These are phyloP conservation scores for Huntiella abstrusa DNA, from an alignment of 2,329 filamentous ascomycete species.

Conservation along the genomic window DNA sequence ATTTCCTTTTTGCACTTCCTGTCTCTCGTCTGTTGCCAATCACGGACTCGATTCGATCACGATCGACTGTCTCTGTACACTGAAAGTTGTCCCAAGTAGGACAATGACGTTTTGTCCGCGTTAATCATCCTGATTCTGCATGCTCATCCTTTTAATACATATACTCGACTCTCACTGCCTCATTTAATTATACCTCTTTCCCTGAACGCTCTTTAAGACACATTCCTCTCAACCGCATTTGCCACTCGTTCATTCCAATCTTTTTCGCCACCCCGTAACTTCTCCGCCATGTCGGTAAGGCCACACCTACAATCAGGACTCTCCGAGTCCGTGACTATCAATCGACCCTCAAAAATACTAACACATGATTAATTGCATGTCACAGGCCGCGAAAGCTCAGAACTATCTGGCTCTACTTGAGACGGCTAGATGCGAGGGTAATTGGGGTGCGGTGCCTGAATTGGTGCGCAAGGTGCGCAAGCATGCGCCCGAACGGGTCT, in stretches of 20 bases:
- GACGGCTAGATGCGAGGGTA: slow-evolving; percentile 67
- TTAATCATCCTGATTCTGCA: slow-evolving; percentile 1
- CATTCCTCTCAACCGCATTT: neutral
- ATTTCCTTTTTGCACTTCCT: neutral
- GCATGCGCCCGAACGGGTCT: slow-evolving; percentile 69
- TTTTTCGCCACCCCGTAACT: neutral
- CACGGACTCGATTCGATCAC: neutral
- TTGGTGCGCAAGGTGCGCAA: slow-evolving; percentile 85
- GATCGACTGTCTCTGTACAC: neutral
- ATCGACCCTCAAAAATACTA: neutral
- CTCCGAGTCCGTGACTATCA: neutral
- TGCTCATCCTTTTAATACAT: neutral
- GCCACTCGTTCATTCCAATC: neutral
- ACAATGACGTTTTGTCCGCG: slow-evolving; percentile 8
- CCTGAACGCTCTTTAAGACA: neutral
- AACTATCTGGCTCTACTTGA: slow-evolving; percentile 72
- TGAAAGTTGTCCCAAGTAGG: neutral
- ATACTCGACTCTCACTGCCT: neutral
- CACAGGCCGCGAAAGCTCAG: slow-evolving; percentile 43
- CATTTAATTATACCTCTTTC: neutral
- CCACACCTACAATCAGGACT: neutral
- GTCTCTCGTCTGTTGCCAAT: neutral
- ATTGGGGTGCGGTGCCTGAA: slow-evolving; percentile 75
- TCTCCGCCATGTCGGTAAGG: slow-evolving; percentile 10
- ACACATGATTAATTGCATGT: neutral